These are phyloP conservation scores for Eleusine indica DNA, from an alignment of 176 grass and related monocot species.

Conservation along the genomic window DNA sequence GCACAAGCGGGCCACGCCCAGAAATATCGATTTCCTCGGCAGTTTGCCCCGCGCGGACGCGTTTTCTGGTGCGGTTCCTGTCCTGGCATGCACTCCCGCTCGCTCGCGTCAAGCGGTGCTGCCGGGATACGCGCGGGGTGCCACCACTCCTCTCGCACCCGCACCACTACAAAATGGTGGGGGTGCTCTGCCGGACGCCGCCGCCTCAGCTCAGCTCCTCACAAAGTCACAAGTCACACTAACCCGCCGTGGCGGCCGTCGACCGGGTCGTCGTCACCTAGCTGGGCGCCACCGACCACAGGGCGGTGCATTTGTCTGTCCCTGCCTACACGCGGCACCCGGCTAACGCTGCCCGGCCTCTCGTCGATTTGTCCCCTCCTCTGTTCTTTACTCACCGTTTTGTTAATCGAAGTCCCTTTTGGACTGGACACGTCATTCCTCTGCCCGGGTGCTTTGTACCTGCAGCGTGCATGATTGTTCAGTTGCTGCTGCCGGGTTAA, in stretches of 20 bases:
- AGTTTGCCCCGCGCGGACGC: background rate
- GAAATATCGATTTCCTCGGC: background rate
- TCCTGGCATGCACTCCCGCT: background rate
- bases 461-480: slow-evolving; percentile 23
- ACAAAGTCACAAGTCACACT: background rate
- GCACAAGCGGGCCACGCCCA: background rate
- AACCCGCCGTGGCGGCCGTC: background rate
- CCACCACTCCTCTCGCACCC: background rate
- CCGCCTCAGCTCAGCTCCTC: background rate
- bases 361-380: background rate
- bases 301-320: slow-evolving; percentile 44
- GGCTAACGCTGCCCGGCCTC: background rate
- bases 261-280: slow-evolving; percentile 9
- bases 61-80: slow-evolving; percentile 14
- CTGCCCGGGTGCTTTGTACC: slow-evolving; percentile 17
- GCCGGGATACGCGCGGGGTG: background rate
- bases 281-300: slow-evolving; percentile 29
- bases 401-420: background rate
- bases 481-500: background rate
- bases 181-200: background rate
- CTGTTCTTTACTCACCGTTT: background rate
- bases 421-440: background rate
- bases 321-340: slow-evolving; percentile 4
- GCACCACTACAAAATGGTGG: background rate
- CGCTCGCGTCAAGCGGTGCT: background rate